phyloP scores from a whole-genome alignment of 805 yeast species.

The Yamadazyma ubonensis region DNA sequence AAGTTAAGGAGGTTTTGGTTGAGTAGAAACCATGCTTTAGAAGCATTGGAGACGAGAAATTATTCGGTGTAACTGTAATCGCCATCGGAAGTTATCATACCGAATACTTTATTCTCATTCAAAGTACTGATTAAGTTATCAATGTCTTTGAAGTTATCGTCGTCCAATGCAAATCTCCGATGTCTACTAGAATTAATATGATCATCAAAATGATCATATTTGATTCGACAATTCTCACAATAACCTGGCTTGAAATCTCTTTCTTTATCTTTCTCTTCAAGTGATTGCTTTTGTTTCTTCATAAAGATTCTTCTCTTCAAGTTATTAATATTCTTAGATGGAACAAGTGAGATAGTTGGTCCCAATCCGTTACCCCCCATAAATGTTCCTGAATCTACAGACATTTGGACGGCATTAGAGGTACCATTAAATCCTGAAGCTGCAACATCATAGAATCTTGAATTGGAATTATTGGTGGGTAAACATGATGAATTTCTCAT shows the following conservation, averaged over 20 bases:
- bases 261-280: conserved; percentile 16
- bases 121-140: conserved; percentile 65
- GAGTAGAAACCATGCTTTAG: no score
- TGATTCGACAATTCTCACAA: conserved; percentile 90
- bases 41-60: no score
- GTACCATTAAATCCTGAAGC: conserved; percentile 47
- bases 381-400: conserved; percentile 40
- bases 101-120: conserved; percentile 42
- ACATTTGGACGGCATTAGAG: conserved; percentile 40
- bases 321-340: conserved; percentile 50
- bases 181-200: conserved; percentile 74
- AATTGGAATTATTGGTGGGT: conserved; percentile 23
- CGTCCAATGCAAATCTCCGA: conserved; percentile 71
- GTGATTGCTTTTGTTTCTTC: conserved; percentile 35
- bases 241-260: conserved; percentile 62
- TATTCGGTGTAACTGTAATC: conserved; percentile 24
- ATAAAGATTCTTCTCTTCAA: conserved; percentile 46
- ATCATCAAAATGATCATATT: conserved; percentile 74
- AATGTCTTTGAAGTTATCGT: conserved; percentile 69
- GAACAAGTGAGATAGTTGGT: conserved; percentile 56
- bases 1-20: no score
- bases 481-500: conserved; percentile 39
- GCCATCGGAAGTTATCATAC: conserved; percentile 42
- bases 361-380: conserved; percentile 58
- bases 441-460: conserved; percentile 44